A percentile compares a stretch with the other conserved stretches of the same genome.
phyloP scores from a whole-genome alignment of 108 stramenopile genomes.

The Pseudonitzschia pungens region DNA sequence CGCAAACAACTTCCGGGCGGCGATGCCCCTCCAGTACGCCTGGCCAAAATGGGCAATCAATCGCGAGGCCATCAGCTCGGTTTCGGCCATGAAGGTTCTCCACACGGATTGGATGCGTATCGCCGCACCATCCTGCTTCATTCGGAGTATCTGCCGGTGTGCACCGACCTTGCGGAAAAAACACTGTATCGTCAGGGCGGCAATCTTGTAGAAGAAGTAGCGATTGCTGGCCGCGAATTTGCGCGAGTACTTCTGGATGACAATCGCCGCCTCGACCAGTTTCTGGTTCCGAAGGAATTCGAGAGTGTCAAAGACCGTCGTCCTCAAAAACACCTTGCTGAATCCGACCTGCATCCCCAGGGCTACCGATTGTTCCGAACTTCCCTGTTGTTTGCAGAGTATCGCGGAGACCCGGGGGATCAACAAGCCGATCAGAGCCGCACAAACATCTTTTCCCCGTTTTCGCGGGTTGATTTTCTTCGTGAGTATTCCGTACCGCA shows the following conservation, averaged over 20 bases:
- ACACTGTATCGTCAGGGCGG: slow-evolving; percentile 32
- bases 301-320: slow-evolving; percentile 74
- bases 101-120: slow-evolving; percentile 53
- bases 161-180: slow-evolving; percentile 43
- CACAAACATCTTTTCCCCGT: slow-evolving; percentile 14
- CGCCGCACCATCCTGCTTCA: slow-evolving; percentile 39
- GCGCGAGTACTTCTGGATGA: slow-evolving; percentile 49
- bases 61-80: slow-evolving; percentile 34
- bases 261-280: slow-evolving; percentile 41
- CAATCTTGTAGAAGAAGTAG: slow-evolving; percentile 21
- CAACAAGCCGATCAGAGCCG: slow-evolving; percentile 14
- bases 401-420: slow-evolving; percentile 20
- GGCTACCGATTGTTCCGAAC: slow-evolving; percentile 29
- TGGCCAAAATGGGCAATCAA: slow-evolving; percentile 61
- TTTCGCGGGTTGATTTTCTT: neutral
- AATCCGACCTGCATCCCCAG: slow-evolving; percentile 85
- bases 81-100: slow-evolving; percentile 39
- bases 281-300: slow-evolving; percentile 65
- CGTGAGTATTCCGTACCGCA: slow-evolving; percentile 66
- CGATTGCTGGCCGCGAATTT: slow-evolving; percentile 40
- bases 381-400: slow-evolving; percentile 16
- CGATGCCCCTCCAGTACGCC: slow-evolving; percentile 41
- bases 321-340: slow-evolving; percentile 85
- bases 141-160: slow-evolving; percentile 7
- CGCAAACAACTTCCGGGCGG: slow-evolving; percentile 38